These are phyloP conservation scores for Trichosporon faecale DNA, from an alignment of 1,284 basidiomycete genomes.

Conservation along the genomic window DNA sequence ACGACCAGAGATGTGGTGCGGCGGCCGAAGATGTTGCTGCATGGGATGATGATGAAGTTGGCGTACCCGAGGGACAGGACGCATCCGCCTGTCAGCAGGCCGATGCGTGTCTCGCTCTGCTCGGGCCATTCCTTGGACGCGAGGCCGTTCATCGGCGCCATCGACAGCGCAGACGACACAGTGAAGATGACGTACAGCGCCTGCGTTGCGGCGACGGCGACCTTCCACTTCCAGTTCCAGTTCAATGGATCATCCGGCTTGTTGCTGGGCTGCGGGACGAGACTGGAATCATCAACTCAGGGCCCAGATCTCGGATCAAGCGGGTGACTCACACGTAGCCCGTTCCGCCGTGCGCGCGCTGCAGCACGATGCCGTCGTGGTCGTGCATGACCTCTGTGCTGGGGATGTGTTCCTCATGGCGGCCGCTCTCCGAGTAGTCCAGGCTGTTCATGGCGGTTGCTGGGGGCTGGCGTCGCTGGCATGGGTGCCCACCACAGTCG, in stretches of 20 bases:
- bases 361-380: constrained; percentile 14
- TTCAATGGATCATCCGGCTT: constrained; percentile 17
- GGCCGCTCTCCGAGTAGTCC: background rate
- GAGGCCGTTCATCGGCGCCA: constrained; percentile 21
- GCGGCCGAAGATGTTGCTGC: constrained; percentile 24
- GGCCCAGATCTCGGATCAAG: background rate
- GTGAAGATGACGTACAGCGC: constrained; percentile 18
- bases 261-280: constrained; percentile 16
- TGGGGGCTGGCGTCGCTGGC: background rate
- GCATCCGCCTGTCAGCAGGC: constrained; percentile 21
- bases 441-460: background rate
- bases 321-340: constrained; percentile 9
- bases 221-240: constrained; percentile 22
- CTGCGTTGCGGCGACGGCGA: constrained; percentile 9
- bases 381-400: constrained; percentile 24
- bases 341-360: background rate
- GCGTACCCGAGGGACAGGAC: constrained; percentile 21
- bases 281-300: constrained; percentile 9
- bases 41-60: constrained; percentile 25
- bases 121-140: constrained; percentile 14
- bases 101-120: background rate
- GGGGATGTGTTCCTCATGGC: constrained; percentile 17
- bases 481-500: background rate
- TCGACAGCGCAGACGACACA: constrained; percentile 15
- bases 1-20: constrained; percentile 15